A percentile compares a stretch with the other conserved stretches of the same genome.
Conservation (phyloP, 805 yeast species). For the Tetrapisispora pingtungensis region DNA sequence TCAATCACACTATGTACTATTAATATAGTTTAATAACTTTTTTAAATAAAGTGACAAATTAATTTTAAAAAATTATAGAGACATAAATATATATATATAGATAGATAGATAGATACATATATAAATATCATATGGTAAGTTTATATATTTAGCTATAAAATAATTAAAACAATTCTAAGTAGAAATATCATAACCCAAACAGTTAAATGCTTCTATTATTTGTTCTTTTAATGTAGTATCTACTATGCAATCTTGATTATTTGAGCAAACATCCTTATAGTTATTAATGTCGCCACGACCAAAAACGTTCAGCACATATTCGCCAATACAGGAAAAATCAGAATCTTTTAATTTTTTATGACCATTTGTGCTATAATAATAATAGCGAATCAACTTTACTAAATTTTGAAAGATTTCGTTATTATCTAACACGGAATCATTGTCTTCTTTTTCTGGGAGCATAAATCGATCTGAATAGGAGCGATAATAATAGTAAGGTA, state of each 20-base stretch:
- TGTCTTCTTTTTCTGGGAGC: background rate
- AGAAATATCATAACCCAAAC: slow-evolving; percentile 15
- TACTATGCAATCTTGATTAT: slow-evolving; percentile 16
- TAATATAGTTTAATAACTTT: background rate
- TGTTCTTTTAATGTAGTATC: slow-evolving; percentile 19
- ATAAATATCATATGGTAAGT: background rate
- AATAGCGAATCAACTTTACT: slow-evolving; percentile 22
- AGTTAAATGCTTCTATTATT: slow-evolving; percentile 20
- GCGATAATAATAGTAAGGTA: background rate
- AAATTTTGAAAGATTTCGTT: slow-evolving; percentile 10
- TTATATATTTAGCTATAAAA: background rate
- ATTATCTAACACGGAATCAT: background rate
- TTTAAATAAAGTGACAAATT: background rate
- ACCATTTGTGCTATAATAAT: slow-evolving; percentile 19
- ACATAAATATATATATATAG: background rate
- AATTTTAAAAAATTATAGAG: too few relatives aligned
- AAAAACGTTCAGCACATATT: slow-evolving; percentile 29
- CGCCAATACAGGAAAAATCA: slow-evolving; percentile 26
- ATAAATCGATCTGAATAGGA: background rate
- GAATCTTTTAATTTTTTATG: slow-evolving; percentile 26
- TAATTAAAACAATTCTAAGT: background rate
- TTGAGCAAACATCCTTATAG: slow-evolving; percentile 13
- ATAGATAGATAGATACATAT: too few relatives aligned
- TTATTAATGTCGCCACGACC: slow-evolving; percentile 27
- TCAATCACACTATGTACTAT: background rate